phyloP scores from a whole-genome alignment of 2,329 filamentous ascomycete species.

The Leptographium galeiforme region DNA sequence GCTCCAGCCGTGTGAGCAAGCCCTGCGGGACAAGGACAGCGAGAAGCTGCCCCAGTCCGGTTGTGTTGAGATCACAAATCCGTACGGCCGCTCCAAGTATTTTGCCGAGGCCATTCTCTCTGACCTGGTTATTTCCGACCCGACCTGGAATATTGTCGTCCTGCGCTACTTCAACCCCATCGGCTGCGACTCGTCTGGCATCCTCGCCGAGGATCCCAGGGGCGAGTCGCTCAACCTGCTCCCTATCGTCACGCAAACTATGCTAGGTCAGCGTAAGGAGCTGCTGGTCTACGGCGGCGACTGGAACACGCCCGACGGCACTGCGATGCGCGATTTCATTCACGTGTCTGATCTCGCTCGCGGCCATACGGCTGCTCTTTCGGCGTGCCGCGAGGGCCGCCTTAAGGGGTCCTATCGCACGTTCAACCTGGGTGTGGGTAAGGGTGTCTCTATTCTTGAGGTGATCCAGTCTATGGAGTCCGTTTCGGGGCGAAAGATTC shows the following conservation, averaged over 20 bases:
- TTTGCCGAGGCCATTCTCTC: constrained; percentile 54
- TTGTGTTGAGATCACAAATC: constrained; percentile 44
- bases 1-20: constrained; percentile 34
- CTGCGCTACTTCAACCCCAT: constrained; percentile 57
- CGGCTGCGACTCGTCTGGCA: constrained; percentile 49
- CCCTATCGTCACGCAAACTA: constrained; percentile 48
- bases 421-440: constrained; percentile 33
- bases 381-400: constrained; percentile 25
- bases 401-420: constrained; percentile 24
- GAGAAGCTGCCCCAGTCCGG: constrained; percentile 19
- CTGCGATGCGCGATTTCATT: constrained; percentile 54
- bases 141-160: constrained; percentile 48
- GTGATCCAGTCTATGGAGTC: constrained; percentile 26
- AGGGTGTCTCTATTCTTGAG: constrained; percentile 29
- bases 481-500: constrained; percentile 22
- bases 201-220: constrained; percentile 50
- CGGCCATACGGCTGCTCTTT: constrained; percentile 36
- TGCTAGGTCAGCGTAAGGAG: constrained; percentile 37
- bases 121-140: constrained; percentile 46
- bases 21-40: constrained; percentile 25
- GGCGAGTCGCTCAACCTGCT: constrained; percentile 50
- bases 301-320: constrained; percentile 53
- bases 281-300: constrained; percentile 52
- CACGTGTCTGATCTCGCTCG: constrained; percentile 52
- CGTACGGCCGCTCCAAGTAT: constrained; percentile 54